Conservation (phyloP, 805 yeast species). For the Groenewaldozyma salmanticensis region DNA sequence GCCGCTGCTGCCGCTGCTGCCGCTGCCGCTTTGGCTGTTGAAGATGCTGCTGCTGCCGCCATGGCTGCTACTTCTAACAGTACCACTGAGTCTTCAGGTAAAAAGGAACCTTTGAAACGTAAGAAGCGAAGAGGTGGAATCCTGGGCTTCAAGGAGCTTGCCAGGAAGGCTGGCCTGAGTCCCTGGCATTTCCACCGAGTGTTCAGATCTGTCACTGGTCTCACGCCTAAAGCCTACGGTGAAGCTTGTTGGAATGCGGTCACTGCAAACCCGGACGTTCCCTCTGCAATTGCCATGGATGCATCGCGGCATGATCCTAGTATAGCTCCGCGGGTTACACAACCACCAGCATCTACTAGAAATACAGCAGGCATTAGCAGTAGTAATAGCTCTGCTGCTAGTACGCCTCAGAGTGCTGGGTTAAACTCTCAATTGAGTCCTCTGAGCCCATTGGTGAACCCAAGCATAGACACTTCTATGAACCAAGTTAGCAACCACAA, state of each 20-base stretch:
- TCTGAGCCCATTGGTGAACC: too few species aligned
- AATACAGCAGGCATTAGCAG: not conserved
- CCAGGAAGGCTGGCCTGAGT: slow-evolving; percentile 68
- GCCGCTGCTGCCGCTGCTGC: slow-evolving; percentile 64
- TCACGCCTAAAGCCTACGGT: slow-evolving; percentile 84
- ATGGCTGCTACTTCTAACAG: not conserved
- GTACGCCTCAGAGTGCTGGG: too few species aligned
- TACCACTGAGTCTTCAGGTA: not conserved
- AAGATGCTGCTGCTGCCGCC: not conserved
- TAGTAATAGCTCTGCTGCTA: too few species aligned
- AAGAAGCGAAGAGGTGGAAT: slow-evolving; percentile 31
- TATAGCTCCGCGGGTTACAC: too few species aligned
- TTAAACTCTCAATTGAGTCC: too few species aligned
- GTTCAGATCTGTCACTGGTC: slow-evolving; percentile 74
- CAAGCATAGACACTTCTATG: too few species aligned
- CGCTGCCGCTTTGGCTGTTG: slow-evolving; percentile 19
- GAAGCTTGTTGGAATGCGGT: slow-evolving; percentile 53
- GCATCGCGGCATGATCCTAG: too few species aligned
- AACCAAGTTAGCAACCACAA: too few species aligned
- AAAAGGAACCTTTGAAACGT: slow-evolving; percentile 13
- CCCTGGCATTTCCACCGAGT: slow-evolving; percentile 95
- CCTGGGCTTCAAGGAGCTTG: slow-evolving; percentile 67
- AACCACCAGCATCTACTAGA: too few species aligned
- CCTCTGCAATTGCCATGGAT: slow-evolving; percentile 7
- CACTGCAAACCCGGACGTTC: slow-evolving; percentile 13